A percentile compares a stretch with the other conserved stretches of the same genome.
Evolutionary conservation across 257 asterid species (phyloP).

Genomic region (Ocimum tenuiflorum): DNA sequence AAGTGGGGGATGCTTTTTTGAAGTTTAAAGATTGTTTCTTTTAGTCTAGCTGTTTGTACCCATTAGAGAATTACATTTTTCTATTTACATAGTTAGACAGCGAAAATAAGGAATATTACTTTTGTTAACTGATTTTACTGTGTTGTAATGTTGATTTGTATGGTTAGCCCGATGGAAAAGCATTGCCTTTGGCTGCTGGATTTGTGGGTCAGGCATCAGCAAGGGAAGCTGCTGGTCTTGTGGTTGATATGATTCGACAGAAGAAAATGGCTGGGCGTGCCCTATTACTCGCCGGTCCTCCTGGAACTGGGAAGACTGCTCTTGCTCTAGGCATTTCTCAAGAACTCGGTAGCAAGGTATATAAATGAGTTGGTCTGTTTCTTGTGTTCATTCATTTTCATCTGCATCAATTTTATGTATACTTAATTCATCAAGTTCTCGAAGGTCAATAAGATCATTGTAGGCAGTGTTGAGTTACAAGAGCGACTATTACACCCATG

Average conservation of each 20-base stretch:
- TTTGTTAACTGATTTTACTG: background rate
- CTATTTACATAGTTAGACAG: background rate
- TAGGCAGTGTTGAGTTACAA: background rate
- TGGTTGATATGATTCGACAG: constrained; percentile 93
- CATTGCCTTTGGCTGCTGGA: constrained; percentile 85
- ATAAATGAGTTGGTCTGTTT: background rate
- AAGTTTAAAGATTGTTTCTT: background rate
- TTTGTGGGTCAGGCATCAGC: constrained; percentile 93
- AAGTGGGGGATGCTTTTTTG: background rate
- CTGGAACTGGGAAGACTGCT: constrained; percentile 97
- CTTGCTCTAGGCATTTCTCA: constrained; percentile 90
- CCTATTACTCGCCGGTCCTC: constrained; percentile 87
- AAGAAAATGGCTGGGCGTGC: constrained; percentile 98
- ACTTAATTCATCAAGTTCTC: background rate
- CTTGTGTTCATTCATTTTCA: background rate
- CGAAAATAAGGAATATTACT: background rate
- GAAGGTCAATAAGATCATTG: background rate
- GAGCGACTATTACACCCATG: background rate
- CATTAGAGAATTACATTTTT: background rate
- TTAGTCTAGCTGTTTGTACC: background rate
- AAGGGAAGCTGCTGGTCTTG: constrained; percentile 88
- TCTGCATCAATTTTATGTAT: background rate
- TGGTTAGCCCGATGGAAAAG: constrained; percentile 66
- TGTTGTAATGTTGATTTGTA: constrained; percentile 3
- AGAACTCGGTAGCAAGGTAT: constrained; percentile 97